These are phyloP conservation scores for carrot (Daucus carota) DNA, from an alignment of 129 eudicot genomes.

Conservation along the genomic window DH1_v3.0 NC_030386.2:27476501-27477000, in stretches of 20 bases:
- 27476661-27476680: not conserved
- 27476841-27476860: constrained; percentile 27
- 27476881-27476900: constrained; percentile 44
- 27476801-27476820: constrained; percentile 30
- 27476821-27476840: constrained; percentile 29
- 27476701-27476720: not conserved
- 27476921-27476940: constrained; percentile 24
- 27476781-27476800: constrained; percentile 25
- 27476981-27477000: constrained; percentile 20
- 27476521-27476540: constrained; percentile 18
- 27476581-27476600: constrained; percentile 60
- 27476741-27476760: not conserved
- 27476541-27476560: constrained; percentile 30
- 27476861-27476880: constrained; percentile 22
- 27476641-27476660: not conserved
- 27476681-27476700: not conserved
- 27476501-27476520: not conserved
- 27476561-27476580: constrained; percentile 64
- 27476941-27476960: constrained; percentile 31
- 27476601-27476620: constrained; percentile 53
- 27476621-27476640: constrained; percentile 19
- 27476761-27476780: not conserved
- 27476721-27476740: not conserved
- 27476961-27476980: constrained; percentile 22
- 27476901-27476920: constrained; percentile 27